Conservation (phyloP, 1,284 basidiomycete genomes). For the Phlebopus sp. region DNA sequence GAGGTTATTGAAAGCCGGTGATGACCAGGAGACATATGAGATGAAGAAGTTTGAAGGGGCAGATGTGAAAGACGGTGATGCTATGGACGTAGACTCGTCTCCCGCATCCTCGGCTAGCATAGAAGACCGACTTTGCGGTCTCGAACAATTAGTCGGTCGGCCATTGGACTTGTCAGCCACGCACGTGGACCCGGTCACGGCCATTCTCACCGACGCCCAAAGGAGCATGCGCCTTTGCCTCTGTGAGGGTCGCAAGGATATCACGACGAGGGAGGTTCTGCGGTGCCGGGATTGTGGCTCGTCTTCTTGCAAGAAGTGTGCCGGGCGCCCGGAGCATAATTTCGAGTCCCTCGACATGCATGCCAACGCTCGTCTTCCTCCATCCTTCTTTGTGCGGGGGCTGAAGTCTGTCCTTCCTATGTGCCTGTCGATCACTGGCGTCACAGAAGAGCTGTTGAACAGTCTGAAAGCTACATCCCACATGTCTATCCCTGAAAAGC, state of each 20-base stretch:
- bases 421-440: constrained; percentile 64
- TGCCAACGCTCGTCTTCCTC: constrained; percentile 55
- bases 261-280: constrained; percentile 68
- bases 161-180: constrained; percentile 70
- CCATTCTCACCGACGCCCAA: constrained; percentile 65
- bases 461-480: constrained; percentile 45
- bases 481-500: constrained; percentile 44
- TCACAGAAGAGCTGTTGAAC: constrained; percentile 56
- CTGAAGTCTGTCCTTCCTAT: constrained; percentile 86
- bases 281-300: constrained; percentile 77
- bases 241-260: constrained; percentile 85
- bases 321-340: constrained; percentile 87
- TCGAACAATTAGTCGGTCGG: constrained; percentile 59
- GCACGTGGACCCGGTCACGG: constrained; percentile 44
- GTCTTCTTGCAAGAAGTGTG: constrained; percentile 82
- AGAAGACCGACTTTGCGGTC: constrained; percentile 64
- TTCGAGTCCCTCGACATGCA: constrained; percentile 53
- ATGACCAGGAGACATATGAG: constrained; percentile 63
- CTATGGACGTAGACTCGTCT: constrained; percentile 46
- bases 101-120: constrained; percentile 29
- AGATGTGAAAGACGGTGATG: constrained; percentile 36
- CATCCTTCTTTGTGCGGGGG: constrained; percentile 69
- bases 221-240: constrained; percentile 78
- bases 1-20: constrained; percentile 62
- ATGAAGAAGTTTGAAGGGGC: constrained; percentile 48